Percentiles rank a stretch among this genome's conserved stretches.
These are phyloP conservation scores for Allium sativum DNA, from an alignment of 106 monocot species.

Conservation along the genomic window DNA sequence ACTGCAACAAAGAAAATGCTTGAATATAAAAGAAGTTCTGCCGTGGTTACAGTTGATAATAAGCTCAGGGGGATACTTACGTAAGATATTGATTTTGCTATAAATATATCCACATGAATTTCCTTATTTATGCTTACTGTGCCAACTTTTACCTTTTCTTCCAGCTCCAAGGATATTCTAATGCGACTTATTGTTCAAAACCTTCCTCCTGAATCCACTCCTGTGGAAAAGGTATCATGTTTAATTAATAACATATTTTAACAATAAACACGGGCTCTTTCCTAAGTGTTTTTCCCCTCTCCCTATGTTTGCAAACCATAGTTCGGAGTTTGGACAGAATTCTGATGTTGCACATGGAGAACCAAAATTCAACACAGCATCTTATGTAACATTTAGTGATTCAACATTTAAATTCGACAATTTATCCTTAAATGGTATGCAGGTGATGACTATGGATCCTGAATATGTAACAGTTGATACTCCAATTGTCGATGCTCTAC, in stretches of 20 bases:
- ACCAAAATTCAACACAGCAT: no score
- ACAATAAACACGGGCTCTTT: no score
- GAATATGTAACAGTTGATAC: slow-evolving; percentile 50
- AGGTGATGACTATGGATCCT: slow-evolving; percentile 66
- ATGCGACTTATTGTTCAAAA: slow-evolving; percentile 49
- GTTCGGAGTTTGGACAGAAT: no score
- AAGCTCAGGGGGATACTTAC: slow-evolving; percentile 54
- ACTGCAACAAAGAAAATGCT: slow-evolving; percentile 60
- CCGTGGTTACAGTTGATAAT: slow-evolving; percentile 41
- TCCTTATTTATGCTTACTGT: no score
- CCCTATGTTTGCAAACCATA: no score
- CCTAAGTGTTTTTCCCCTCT: no score
- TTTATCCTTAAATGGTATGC: not conserved
- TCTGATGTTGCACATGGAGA: no score
- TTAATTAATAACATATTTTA: no score
- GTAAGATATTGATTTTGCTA: slow-evolving; percentile 13
- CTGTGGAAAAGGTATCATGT: slow-evolving; percentile 30
- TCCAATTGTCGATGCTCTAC: slow-evolving; percentile 55
- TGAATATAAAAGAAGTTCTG: slow-evolving; percentile 43
- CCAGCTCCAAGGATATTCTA: slow-evolving; percentile 53
- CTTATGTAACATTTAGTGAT: no score
- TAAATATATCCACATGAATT: no score
- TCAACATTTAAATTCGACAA: no score
- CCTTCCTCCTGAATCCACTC: slow-evolving; percentile 48
- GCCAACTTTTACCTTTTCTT: not conserved